Evolutionary conservation across 2,329 filamentous ascomycete genomes (phyloP).

Genomic region (Neoascochyta sp.): DNA sequence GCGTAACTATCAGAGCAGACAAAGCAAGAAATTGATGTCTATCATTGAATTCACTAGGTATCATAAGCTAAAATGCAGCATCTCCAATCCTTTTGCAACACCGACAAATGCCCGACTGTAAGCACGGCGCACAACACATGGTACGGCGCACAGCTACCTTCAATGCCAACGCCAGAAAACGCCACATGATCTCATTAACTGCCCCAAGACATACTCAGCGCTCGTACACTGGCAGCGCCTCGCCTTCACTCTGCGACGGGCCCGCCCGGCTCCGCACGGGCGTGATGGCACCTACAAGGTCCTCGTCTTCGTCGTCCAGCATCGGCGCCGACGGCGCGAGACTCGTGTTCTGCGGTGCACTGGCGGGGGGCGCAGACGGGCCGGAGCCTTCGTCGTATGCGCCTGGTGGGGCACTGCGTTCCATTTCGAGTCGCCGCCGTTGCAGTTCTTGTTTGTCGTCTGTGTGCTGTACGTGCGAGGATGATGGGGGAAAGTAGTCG

Average conservation of each 20-base stretch:
- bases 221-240: conserved; percentile 31
- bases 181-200: conserved; percentile 2
- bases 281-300: conserved; percentile 27
- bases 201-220: too few species aligned
- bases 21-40: too few species aligned
- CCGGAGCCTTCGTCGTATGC: conserved; percentile 19
- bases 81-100: too few species aligned
- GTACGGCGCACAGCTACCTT: too few species aligned
- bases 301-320: conserved; percentile 35
- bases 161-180: conserved; percentile 6
- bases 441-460: conserved; percentile 83
- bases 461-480: conserved; percentile 37
- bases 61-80: too few species aligned
- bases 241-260: conserved; percentile 11
- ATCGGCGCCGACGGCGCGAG: conserved; percentile 31
- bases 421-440: conserved; percentile 39
- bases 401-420: conserved; percentile 41
- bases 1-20: too few species aligned
- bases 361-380: conserved; percentile 17
- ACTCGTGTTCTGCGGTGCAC: conserved; percentile 6
- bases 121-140: too few species aligned
- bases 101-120: too few species aligned
- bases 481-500: conserved; percentile 25
- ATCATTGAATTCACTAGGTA: too few species aligned
- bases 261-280: conserved; percentile 10